Percentiles rank a stretch among this genome's conserved stretches.
Conservation (phyloP, 1,139 yeast species). For the Zygosaccharomyces sapae region DNA sequence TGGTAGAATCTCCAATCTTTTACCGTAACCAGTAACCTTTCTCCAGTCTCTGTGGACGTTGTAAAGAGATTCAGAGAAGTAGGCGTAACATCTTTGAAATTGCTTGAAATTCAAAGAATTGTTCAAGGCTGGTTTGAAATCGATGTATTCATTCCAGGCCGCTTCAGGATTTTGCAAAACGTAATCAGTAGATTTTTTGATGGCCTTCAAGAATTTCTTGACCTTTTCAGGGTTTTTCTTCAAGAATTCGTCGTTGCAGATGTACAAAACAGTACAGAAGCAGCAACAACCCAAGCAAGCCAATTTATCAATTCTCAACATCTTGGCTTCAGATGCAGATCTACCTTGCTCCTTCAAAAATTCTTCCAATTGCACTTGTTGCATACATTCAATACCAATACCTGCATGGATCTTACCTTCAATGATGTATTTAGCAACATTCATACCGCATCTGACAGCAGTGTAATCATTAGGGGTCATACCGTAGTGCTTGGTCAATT, state of each 20-base stretch:
- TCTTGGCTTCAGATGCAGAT: constrained; percentile 47
- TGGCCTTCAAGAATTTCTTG: constrained; percentile 44
- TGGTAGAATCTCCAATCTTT: constrained; percentile 51
- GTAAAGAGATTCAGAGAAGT: constrained; percentile 47
- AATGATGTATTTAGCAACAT: constrained; percentile 52
- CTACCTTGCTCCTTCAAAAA: constrained; percentile 45
- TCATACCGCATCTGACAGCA: constrained; percentile 61
- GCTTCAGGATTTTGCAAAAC: constrained; percentile 43
- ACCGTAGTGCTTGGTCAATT: constrained; percentile 51
- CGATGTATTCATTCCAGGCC: constrained; percentile 47
- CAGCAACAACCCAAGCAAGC: constrained; percentile 60
- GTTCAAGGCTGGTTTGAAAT: constrained; percentile 48
- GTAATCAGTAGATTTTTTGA: constrained; percentile 49
- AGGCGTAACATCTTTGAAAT: constrained; percentile 54
- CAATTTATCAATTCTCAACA: constrained; percentile 54
- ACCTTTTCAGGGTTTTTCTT: constrained; percentile 48
- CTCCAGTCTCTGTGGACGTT: constrained; percentile 57
- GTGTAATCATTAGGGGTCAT: constrained; percentile 55
- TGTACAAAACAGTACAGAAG: constrained; percentile 55
- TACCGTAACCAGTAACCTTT: constrained; percentile 53
- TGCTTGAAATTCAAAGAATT: constrained; percentile 43
- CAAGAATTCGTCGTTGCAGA: constrained; percentile 50
- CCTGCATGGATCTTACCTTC: constrained; percentile 57
- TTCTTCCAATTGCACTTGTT: constrained; percentile 55
- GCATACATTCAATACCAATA: constrained; percentile 56